These are phyloP conservation scores for Diplodia corticola DNA, from an alignment of 2,329 filamentous ascomycete species.

Conservation along the genomic window DNA sequence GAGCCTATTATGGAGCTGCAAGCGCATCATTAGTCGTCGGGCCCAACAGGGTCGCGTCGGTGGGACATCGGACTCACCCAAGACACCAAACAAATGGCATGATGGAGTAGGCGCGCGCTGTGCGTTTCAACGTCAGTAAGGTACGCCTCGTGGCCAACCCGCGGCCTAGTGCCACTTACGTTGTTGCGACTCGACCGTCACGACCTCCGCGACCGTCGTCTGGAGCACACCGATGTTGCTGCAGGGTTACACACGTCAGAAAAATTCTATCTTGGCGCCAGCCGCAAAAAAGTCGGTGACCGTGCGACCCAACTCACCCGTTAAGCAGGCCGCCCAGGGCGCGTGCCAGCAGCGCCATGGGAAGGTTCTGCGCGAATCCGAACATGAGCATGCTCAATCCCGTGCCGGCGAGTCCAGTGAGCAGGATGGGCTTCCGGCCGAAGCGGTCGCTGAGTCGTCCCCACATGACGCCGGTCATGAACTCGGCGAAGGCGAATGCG, in stretches of 20 bases:
- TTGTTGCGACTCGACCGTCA: constrained; percentile 91
- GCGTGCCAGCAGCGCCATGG: constrained; percentile 80
- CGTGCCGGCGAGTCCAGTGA: constrained; percentile 87
- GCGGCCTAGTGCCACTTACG: constrained; percentile 55
- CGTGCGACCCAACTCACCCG: constrained; percentile 60
- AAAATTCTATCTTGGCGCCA: constrained; percentile 11
- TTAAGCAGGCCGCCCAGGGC: constrained; percentile 90
- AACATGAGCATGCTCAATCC: constrained; percentile 91
- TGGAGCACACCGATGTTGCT: constrained; percentile 94
- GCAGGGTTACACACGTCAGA: constrained; percentile 32
- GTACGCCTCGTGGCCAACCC: constrained; percentile 21
- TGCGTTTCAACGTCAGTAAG: constrained; percentile 41
- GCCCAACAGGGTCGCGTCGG: constrained; percentile 18
- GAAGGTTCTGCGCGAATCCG: constrained; percentile 81
- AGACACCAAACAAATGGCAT: constrained; percentile 99
- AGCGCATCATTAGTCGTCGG: constrained; percentile 30
- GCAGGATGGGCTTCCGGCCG: constrained; percentile 87
- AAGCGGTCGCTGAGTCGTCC: constrained; percentile 87
- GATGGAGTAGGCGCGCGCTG: constrained; percentile 85
- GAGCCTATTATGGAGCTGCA: constrained; percentile 84
- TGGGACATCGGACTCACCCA: constrained; percentile 56
- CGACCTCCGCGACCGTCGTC: constrained; percentile 90
- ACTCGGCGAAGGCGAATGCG: constrained; percentile 93
- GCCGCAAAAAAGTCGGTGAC: constrained; percentile 21
- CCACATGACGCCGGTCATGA: constrained; percentile 90